Percentiles rank a stretch among this genome's conserved stretches.
Conservation (phyloP, 805 yeast species). For the Schwanniomyces yamadae region DNA sequence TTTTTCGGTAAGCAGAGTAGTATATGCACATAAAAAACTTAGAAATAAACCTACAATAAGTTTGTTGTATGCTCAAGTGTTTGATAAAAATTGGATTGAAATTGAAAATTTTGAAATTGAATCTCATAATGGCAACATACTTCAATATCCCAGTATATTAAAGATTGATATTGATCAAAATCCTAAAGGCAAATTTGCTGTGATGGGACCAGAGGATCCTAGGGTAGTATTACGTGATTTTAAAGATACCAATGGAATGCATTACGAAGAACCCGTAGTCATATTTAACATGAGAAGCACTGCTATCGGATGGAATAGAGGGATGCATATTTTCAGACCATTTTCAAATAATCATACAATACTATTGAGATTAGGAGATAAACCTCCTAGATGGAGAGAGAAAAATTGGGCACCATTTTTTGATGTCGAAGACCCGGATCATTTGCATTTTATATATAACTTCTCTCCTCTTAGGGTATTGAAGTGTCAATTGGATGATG, state of each 20-base stretch:
- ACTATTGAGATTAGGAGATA: slow-evolving; percentile 1
- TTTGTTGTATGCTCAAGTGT: slow-evolving; percentile 18
- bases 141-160: slow-evolving; percentile 11
- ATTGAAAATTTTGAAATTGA: slow-evolving; percentile 8
- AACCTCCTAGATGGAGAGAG: slow-evolving; percentile 8
- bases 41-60: slow-evolving; percentile 10
- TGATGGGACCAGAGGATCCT: slow-evolving; percentile 20
- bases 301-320: slow-evolving; percentile 16
- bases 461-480: slow-evolving; percentile 7
- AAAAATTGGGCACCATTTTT: slow-evolving; percentile 13
- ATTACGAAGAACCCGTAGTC: slow-evolving; percentile 21
- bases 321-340: slow-evolving; percentile 22
- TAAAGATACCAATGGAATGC: slow-evolving; percentile 4
- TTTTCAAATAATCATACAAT: slow-evolving; percentile 8
- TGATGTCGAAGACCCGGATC: slow-evolving; percentile 6
- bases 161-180: slow-evolving; percentile 10
- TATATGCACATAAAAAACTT: slow-evolving; percentile 2
- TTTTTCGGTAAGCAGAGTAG: slow-evolving; percentile 9
- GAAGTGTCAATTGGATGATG: slow-evolving; percentile 8
- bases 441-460: slow-evolving; percentile 10
- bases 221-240: slow-evolving; percentile 13
- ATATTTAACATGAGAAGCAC: slow-evolving; percentile 19
- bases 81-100: slow-evolving; percentile 21
- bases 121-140: slow-evolving; percentile 1
- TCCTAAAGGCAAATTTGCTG: slow-evolving; percentile 1